Percentiles rank a stretch among this genome's conserved stretches.
Evolutionary conservation across 306 rosid genomes (phyloP).

Genomic region (Luffa acutangula): DNA sequence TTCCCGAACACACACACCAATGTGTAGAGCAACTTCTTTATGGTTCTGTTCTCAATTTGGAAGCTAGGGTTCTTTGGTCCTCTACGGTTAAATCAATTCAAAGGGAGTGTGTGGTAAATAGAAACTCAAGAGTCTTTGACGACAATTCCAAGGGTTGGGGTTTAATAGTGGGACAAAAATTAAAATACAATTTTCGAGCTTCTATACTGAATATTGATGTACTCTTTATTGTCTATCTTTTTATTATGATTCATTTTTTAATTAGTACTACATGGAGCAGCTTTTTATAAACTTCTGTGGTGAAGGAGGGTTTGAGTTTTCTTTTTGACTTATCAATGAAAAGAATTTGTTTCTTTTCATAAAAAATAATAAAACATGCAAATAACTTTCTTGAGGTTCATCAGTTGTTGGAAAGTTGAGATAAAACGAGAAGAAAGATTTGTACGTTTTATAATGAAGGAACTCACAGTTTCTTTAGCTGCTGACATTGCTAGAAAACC

Average conservation of each 20-base stretch:
- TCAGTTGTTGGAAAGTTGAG: not conserved
- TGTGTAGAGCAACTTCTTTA: too few relatives aligned
- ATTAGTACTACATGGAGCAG: not conserved
- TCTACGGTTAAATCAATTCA: not conserved
- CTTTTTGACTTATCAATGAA: not conserved
- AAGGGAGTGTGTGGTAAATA: not conserved
- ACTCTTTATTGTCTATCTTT: not conserved
- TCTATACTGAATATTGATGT: not conserved
- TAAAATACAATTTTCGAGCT: not conserved
- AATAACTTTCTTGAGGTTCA: not conserved
- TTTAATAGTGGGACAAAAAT: not conserved
- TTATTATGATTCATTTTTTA: not conserved
- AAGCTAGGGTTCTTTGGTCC: too few relatives aligned
- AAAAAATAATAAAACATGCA: not conserved
- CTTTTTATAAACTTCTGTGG: not conserved
- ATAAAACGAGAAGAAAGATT: not conserved
- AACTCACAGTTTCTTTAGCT: constrained; percentile 92
- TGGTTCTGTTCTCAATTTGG: too few relatives aligned
- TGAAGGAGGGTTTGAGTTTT: not conserved
- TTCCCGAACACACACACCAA: too few relatives aligned
- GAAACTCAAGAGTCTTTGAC: not conserved
- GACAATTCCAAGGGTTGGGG: not conserved
- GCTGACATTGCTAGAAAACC: constrained; percentile 98
- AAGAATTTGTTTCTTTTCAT: not conserved
- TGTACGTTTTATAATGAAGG: not conserved